A percentile compares a stretch with the other conserved stretches of the same genome.
Conservation (phyloP, 2,329 filamentous ascomycete genomes). For the Aspergillus neotritici region DNA sequence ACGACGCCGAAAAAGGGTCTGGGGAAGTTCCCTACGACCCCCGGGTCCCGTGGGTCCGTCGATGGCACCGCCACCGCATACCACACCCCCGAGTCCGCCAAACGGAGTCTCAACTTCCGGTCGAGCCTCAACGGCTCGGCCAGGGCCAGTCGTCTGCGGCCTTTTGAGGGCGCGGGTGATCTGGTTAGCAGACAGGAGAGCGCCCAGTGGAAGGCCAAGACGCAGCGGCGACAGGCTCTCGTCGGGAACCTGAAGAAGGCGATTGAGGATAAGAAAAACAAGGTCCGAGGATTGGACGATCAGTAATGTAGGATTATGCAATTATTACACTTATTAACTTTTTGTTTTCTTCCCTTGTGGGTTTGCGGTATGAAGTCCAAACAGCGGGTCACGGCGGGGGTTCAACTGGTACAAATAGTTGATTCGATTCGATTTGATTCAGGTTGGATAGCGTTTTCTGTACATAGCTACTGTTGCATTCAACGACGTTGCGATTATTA, state of each 20-base stretch:
- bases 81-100: constrained; percentile 38
- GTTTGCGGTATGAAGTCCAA: constrained; percentile 2
- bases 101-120: constrained; percentile 28
- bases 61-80: constrained; percentile 32
- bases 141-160: constrained; percentile 28
- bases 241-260: constrained; percentile 33
- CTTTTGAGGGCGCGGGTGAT: constrained; percentile 23
- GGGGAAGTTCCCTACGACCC: constrained; percentile 32
- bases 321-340: constrained; percentile 1
- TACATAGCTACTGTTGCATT: constrained; percentile 5
- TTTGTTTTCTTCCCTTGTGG: constrained; percentile 7
- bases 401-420: constrained; percentile 1
- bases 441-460: constrained; percentile 6
- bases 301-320: constrained; percentile 14
- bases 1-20: constrained; percentile 31
- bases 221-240: constrained; percentile 31
- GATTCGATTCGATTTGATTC: neutral
- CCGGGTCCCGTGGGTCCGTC: constrained; percentile 33
- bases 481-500: no score
- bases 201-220: constrained; percentile 32
- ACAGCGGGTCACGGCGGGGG: constrained; percentile 7
- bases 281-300: constrained; percentile 30
- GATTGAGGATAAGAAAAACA: constrained; percentile 30
- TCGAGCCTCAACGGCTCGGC: constrained; percentile 32
- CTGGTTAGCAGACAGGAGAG: constrained; percentile 25